phyloP scores from a whole-genome alignment of 805 yeast species.

The Brettanomyces nanus region DNA sequence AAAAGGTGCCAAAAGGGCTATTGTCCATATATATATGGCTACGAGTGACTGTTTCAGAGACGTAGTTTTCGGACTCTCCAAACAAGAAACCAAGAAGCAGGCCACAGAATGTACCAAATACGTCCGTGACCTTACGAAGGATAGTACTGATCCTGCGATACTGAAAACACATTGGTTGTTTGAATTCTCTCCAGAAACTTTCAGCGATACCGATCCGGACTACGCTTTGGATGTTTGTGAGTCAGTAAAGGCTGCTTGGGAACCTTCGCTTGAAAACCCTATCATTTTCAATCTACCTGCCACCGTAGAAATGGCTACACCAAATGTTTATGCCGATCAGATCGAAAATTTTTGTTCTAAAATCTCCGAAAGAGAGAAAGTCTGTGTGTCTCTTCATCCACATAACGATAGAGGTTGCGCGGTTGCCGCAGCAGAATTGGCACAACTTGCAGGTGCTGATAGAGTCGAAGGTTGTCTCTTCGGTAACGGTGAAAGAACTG shows the following conservation, averaged over 20 bases:
- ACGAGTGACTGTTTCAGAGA: constrained; percentile 68
- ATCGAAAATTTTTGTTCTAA: constrained; percentile 62
- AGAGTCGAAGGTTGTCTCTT: constrained; percentile 81
- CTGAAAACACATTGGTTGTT: constrained; percentile 58
- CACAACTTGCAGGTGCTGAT: constrained; percentile 79
- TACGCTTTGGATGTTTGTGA: constrained; percentile 61
- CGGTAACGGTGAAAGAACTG: constrained; percentile 85
- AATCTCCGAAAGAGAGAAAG: constrained; percentile 57
- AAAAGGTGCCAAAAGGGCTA: constrained; percentile 68
- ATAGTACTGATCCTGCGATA: constrained; percentile 46
- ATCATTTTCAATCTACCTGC: constrained; percentile 80
- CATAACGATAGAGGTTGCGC: constrained; percentile 86
- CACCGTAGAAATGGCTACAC: constrained; percentile 75
- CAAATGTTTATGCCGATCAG: constrained; percentile 80
- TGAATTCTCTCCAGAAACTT: constrained; percentile 78
- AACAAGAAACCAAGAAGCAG: constrained; percentile 47
- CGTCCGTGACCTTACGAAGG: constrained; percentile 62
- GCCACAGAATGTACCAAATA: constrained; percentile 58
- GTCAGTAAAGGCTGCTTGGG: constrained; percentile 72
- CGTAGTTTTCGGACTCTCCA: constrained; percentile 58
- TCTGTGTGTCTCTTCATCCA: constrained; percentile 71
- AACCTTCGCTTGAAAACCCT: constrained; percentile 53
- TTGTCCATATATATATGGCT: constrained; percentile 69
- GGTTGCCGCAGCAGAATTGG: constrained; percentile 83
- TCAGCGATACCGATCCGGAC: constrained; percentile 60